Evolutionary conservation across 2,329 filamentous ascomycete genomes (phyloP).

Genomic region (Colletotrichum salicis): DNA sequence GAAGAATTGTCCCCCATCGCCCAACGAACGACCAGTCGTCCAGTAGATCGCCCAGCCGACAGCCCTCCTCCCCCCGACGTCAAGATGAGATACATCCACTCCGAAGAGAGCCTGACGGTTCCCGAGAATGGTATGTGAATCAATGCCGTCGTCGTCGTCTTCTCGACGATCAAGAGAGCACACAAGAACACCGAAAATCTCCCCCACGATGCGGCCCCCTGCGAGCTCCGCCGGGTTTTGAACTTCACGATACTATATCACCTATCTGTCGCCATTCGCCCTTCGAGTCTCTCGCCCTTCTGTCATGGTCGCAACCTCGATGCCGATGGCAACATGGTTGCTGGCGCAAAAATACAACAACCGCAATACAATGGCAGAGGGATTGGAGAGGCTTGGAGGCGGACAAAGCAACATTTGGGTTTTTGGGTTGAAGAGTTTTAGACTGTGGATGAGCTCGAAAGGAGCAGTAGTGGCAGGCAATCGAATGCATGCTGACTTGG

Average conservation of each 20-base stretch:
- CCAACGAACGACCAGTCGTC: conserved; percentile 39
- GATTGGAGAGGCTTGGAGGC: conserved; percentile 18
- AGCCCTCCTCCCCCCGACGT: conserved; percentile 59
- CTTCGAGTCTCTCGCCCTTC: not conserved
- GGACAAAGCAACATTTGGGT: conserved; percentile 18
- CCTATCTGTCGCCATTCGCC: conserved; percentile 5
- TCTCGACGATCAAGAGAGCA: conserved; percentile 14
- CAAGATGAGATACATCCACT: conserved; percentile 99
- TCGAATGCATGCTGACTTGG: conserved; percentile 47
- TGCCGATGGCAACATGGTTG: not conserved
- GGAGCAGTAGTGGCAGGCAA: conserved; percentile 39
- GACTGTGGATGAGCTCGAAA: conserved; percentile 40
- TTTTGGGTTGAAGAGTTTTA: conserved; percentile 37
- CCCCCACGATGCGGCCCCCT: conserved; percentile 22
- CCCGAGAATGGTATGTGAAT: conserved; percentile 90
- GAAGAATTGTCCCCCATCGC: conserved; percentile 40
- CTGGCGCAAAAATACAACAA: not conserved
- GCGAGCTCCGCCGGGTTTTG: conserved; percentile 34
- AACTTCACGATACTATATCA: conserved; percentile 33
- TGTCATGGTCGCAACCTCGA: not conserved
- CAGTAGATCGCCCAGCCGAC: conserved; percentile 30
- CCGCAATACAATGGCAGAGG: not conserved
- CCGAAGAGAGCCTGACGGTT: conserved; percentile 92
- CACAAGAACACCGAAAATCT: conserved; percentile 3
- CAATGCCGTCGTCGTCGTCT: conserved; percentile 35